These are phyloP conservation scores for Medakamo hakoo DNA, from an alignment of 139 green algal species.

Conservation along the genomic window DNA sequence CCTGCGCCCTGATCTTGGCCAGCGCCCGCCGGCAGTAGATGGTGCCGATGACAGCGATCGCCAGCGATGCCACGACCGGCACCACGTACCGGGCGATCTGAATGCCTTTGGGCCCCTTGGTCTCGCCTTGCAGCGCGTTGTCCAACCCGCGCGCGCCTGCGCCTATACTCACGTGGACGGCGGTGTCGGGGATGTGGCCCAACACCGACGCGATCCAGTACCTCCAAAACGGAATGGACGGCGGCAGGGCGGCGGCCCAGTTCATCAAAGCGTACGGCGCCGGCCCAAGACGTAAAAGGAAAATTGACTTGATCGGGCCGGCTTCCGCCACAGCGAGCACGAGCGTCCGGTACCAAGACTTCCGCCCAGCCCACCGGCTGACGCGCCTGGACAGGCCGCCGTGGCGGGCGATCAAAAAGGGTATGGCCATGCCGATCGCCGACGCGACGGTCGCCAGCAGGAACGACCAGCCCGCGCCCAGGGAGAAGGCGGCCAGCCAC, in stretches of 20 bases:
- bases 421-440: background rate
- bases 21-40: background rate
- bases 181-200: background rate
- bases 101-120: no score
- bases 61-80: background rate
- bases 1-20: background rate
- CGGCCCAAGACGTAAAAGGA: background rate
- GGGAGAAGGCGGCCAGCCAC: background rate
- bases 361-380: background rate
- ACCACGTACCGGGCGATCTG: no score
- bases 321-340: background rate
- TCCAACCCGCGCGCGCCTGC: no score
- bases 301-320: background rate
- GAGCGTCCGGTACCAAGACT: background rate
- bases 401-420: background rate
- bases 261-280: background rate
- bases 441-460: background rate
- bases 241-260: background rate
- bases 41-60: background rate
- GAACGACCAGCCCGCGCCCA: background rate
- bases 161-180: background rate
- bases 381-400: background rate
- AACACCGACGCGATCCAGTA: background rate
- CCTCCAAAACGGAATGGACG: background rate
- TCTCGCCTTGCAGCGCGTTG: no score